A percentile compares a stretch with the other conserved stretches of the same genome.
These are phyloP conservation scores for Phytophthora tubulina DNA, from an alignment of 352 stramenopile genomes.

Conservation along the genomic window DNA sequence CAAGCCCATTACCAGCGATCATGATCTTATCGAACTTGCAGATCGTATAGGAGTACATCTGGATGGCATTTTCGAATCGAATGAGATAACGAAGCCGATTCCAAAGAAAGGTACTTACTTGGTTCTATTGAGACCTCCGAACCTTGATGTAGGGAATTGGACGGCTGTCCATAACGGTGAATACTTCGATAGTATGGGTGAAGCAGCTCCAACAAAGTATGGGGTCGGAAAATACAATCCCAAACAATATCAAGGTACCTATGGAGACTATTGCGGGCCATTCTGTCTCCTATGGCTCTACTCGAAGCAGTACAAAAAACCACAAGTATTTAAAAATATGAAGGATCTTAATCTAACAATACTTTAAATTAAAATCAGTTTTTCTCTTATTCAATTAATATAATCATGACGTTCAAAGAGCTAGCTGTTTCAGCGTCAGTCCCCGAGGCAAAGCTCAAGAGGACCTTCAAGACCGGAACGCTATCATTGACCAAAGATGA, in stretches of 20 bases:
- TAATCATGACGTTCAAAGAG: too few species aligned
- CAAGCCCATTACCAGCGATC: conserved; percentile 11
- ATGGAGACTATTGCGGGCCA: conserved; percentile 23
- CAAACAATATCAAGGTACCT: conserved; percentile 29
- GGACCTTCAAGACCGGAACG: too few species aligned
- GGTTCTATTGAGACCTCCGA: conserved; percentile 14
- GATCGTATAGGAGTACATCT: conserved; percentile 1
- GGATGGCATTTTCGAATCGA: conserved; percentile 22
- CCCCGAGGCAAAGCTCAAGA: too few species aligned
- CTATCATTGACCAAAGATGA: too few species aligned
- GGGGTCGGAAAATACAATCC: conserved; percentile 23
- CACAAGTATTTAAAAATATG: conserved; percentile 19
- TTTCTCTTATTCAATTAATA: too few species aligned
- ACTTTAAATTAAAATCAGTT: too few species aligned
- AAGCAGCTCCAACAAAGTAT: conserved; percentile 21
- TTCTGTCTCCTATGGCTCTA: conserved; percentile 25
- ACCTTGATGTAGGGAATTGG: conserved; percentile 26
- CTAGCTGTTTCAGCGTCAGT: too few species aligned
- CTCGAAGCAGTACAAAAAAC: conserved; percentile 27
- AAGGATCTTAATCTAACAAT: conserved; percentile 37
- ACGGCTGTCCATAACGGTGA: conserved; percentile 5
- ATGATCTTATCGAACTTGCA: conserved; percentile 22
- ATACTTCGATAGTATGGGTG: conserved; percentile 30
- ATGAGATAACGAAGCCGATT: conserved; percentile 17
- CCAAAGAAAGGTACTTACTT: conserved; percentile 16